Evolutionary conservation across 108 stramenopile genomes (phyloP), one percentile per base, ranked within the genome.

Genomic region (Epipyxis sp.): DNA sequence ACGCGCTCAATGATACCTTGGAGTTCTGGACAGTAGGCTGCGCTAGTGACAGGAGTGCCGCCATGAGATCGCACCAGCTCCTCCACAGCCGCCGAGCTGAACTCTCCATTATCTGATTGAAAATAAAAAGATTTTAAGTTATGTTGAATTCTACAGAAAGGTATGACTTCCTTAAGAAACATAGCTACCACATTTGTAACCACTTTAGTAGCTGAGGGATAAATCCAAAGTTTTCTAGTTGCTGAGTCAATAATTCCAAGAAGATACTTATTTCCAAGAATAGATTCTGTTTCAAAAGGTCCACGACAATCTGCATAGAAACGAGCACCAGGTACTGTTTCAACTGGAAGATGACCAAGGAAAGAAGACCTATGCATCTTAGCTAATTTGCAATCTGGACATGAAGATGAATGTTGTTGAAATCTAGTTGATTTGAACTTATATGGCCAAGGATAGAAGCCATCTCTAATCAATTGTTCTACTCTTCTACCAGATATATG

Each of bases 51-150:
- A 65, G 30, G 20, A 65, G 20, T 32, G 34, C 20, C 61, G 34
- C 61, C 61, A 65, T 65, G 61, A 65, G 34, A 16, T 65, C 20
- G 61, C 61, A 65, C 20, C 30, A 32, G 34, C 30, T 65, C 61
- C 20, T 65, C 30, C 20, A 65, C 34, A 16, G 20, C 61, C 34
- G 20, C 34, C 61, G 61, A 65, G 34, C 34, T 65, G 61, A 65
- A 65, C 34, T 65, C 61, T 65, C 61, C 61, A 65, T 65, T 65
- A 65, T 65, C 61, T 32, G 61, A 32, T 32, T 65, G 61, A 16
- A 65, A 16, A 32, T 65, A 65, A 65, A 32, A 16, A 65, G 61
- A 16, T 32, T 32, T 16, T 65, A 65, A 65, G 34, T 65, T 65
- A n/a, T n/a, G n/a, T n/a, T n/a, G n/a, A n/a, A n/a, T n/a, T n/a